phyloP scores from a whole-genome alignment of 352 stramenopile species.

The Phytophthora fragariaefolia region DNA sequence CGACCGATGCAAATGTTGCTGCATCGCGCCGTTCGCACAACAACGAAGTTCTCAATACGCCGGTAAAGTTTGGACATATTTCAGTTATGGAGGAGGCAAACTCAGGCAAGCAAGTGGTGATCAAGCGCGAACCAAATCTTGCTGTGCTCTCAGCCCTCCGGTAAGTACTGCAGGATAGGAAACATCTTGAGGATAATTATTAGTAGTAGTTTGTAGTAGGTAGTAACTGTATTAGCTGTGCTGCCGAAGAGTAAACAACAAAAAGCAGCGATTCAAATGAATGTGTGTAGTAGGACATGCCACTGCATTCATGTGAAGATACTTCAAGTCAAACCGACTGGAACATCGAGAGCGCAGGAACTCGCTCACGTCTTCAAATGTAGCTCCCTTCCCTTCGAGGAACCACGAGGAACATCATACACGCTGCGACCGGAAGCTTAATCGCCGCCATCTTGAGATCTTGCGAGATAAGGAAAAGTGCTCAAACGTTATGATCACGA shows the following conservation, averaged over 20 bases:
- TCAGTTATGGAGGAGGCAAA: not conserved
- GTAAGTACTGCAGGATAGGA: conserved; percentile 34
- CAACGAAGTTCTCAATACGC: conserved; percentile 12
- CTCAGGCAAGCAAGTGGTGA: conserved; percentile 10
- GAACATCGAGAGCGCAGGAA: not conserved
- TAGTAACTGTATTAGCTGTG: conserved; percentile 37
- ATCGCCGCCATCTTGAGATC: conserved; percentile 1
- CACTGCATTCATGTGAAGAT: not conserved
- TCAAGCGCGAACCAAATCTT: conserved; percentile 30
- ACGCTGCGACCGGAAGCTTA: not conserved
- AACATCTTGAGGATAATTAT: conserved; percentile 38
- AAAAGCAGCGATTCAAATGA: conserved; percentile 12
- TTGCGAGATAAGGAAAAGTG: no score
- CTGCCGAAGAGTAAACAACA: conserved; percentile 10
- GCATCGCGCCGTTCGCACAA: conserved; percentile 15
- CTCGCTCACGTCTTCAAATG: not conserved
- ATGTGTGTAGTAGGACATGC: conserved; percentile 11
- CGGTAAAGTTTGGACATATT: conserved; percentile 6
- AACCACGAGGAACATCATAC: conserved; percentile 1
- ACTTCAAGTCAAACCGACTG: not conserved
- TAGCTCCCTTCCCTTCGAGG: conserved; percentile 15
- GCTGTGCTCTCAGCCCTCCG: conserved; percentile 31
- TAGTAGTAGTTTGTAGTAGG: conserved; percentile 37
- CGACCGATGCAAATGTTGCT: conserved; percentile 21
- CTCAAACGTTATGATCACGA: conserved; percentile 13